Conservation (phyloP, 2,329 filamentous ascomycete species). For the Ophiostoma sp. region DNA sequence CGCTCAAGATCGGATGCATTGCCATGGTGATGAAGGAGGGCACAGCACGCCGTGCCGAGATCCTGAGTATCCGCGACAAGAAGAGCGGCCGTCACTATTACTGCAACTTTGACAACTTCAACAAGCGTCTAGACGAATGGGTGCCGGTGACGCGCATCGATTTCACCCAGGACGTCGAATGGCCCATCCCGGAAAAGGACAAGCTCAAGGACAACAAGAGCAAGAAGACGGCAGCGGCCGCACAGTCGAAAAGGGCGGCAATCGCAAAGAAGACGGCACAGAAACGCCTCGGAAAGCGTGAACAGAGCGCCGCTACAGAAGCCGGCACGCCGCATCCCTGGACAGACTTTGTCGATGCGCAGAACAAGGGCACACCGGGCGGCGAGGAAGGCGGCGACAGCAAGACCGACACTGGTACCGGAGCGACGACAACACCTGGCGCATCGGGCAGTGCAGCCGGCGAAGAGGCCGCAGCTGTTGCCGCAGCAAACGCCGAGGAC, state of each 20-base stretch:
- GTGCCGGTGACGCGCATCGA: conserved; percentile 77
- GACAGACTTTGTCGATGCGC: conserved; percentile 48
- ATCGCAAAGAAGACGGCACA: conserved; percentile 52
- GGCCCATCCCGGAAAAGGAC: conserved; percentile 85
- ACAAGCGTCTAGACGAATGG: conserved; percentile 84
- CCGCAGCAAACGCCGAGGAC: conserved; percentile 17
- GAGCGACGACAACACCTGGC: conserved; percentile 17
- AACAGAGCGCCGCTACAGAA: conserved; percentile 51
- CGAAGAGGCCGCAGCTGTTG: conserved; percentile 34
- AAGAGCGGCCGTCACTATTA: conserved; percentile 88
- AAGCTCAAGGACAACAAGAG: conserved; percentile 69
- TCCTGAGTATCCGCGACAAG: conserved; percentile 86
- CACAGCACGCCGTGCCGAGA: conserved; percentile 84
- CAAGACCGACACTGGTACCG: conserved; percentile 28
- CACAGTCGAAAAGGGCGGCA: conserved; percentile 47
- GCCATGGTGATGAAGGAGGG: conserved; percentile 66
- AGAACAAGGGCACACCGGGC: conserved; percentile 37
- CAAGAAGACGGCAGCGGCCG: conserved; percentile 50
- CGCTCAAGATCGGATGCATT: conserved; percentile 62
- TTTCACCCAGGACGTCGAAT: conserved; percentile 86
- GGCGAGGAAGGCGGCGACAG: conserved; percentile 41
- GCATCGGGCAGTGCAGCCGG: conserved; percentile 23
- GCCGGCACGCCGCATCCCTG: conserved; percentile 49
- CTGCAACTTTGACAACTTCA: conserved; percentile 98
- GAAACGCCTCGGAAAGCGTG: conserved; percentile 50